phyloP scores from a whole-genome alignment of 495 filamentous ascomycete species.

The Massariosphaeria phaeospora region DNA sequence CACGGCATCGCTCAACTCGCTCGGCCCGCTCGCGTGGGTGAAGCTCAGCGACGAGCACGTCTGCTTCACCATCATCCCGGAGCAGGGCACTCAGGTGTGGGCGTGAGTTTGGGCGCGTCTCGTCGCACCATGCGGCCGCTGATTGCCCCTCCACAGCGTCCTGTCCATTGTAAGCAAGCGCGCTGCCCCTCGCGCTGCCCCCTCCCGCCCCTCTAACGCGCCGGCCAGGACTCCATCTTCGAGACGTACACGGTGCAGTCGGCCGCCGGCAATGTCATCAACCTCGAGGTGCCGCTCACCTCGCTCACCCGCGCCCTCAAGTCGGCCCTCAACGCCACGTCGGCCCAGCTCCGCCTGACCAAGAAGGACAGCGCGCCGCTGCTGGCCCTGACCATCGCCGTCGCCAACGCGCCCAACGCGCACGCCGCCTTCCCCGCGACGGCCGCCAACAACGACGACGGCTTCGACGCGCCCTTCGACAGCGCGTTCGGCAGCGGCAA shows the following conservation, averaged over 20 bases:
- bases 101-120: constrained; percentile 56
- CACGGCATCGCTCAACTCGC: constrained; percentile 72
- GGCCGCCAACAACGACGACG: constrained; percentile 21
- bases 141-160: constrained; percentile 30
- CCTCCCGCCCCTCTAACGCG: neutral
- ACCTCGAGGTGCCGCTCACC: constrained; percentile 83
- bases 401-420: constrained; percentile 17
- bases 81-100: constrained; percentile 94
- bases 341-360: constrained; percentile 79
- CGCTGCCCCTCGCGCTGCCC: constrained; percentile 5
- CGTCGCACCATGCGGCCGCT: constrained; percentile 1
- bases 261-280: constrained; percentile 78
- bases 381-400: constrained; percentile 75
- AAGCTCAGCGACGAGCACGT: constrained; percentile 78
- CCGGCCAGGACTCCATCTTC: constrained; percentile 70
- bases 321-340: constrained; percentile 69
- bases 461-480: constrained; percentile 9
- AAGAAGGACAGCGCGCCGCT: constrained; percentile 84
- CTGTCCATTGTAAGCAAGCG: constrained; percentile 40
- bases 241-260: constrained; percentile 84
- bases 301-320: constrained; percentile 79
- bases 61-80: constrained; percentile 91
- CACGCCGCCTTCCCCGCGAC: constrained; percentile 24
- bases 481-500: constrained; percentile 50
- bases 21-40: constrained; percentile 92